Evolutionary conservation across 495 filamentous ascomycete genomes (phyloP), one percentile per base, ranked within the genome.

Genomic region (Penicillium salamii): DNA sequence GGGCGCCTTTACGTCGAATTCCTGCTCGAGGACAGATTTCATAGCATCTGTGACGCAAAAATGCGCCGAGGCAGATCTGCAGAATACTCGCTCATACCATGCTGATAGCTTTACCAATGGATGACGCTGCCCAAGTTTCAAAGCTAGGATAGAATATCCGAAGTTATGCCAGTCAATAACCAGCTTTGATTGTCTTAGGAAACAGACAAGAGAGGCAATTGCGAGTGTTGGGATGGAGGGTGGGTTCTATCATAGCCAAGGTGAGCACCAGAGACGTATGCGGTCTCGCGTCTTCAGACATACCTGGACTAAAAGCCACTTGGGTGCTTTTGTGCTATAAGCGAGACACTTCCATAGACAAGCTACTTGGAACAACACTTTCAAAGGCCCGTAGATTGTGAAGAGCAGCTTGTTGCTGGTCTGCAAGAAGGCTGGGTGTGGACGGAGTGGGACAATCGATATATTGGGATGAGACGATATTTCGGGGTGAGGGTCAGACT

Each of bases 81-180:
- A 83, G 41, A 95, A 81, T 13, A 71, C 57, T 31, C 69, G 77
- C 60, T 98, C 93, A 64, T 96, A 96, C 59, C 80, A 74, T 39
- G 80, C 81, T 2, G 90, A 86, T 15, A 92, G 58, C 45, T 55
- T 72, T 13, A 97, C 91, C 7, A 97, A 76, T 0, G 88, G 89
- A 63, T 96, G 92, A 6, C 45, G 48, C 36, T 65, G 50, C 14
- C 78, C 67, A 32, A 84, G 61, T 71, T 89, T 80, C 61, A 88
- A 57, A 56, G 88, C 83, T 4, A 99, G 83, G 49, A 97, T 92
- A n/a, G 88, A 91, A 77, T 89, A 96, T 52, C 93, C 92, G 67
- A 96, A 96, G 67, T 99, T 99, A 73, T 99, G 93, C 93, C 93
- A 99, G 69, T 99, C 93, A 48, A 97, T 90, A 29, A 97, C 77